A percentile compares a stretch with the other conserved stretches of the same genome.
phyloP scores from a whole-genome alignment of 371 early-diverging fungal genomes.

The Smittium culicis region DNA sequence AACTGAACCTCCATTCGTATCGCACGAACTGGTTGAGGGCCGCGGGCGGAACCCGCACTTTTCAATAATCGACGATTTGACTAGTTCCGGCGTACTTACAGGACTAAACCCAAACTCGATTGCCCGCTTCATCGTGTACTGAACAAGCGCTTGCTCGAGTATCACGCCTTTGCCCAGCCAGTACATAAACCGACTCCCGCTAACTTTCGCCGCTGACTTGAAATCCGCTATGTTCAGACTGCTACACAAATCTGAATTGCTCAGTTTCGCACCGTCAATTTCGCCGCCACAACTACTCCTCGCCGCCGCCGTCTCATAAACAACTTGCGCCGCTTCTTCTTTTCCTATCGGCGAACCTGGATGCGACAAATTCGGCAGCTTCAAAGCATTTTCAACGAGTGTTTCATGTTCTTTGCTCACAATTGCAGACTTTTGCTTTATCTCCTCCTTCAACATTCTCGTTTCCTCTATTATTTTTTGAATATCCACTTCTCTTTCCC shows the following conservation, averaged over 20 bases:
- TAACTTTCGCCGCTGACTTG: conserved; percentile 66
- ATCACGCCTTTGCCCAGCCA: conserved; percentile 67
- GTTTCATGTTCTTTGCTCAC: background rate
- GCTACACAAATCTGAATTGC: conserved; percentile 54
- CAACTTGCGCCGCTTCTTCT: conserved; percentile 16
- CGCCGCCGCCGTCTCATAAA: background rate
- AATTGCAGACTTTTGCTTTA: background rate
- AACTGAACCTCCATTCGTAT: background rate
- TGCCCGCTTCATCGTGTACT: conserved; percentile 73
- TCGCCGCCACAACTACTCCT: too few relatives aligned
- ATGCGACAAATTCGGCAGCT: conserved; percentile 26
- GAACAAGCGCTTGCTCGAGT: conserved; percentile 70
- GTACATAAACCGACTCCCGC: conserved; percentile 78
- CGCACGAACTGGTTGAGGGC: background rate
- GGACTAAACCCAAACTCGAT: conserved; percentile 54
- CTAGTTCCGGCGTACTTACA: conserved; percentile 63
- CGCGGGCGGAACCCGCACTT: conserved; percentile 86
- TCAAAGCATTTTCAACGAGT: conserved; percentile 18
- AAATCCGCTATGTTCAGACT: conserved; percentile 63
- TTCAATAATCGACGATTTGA: conserved; percentile 61
- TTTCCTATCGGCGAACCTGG: conserved; percentile 24
- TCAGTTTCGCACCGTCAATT: conserved; percentile 26
- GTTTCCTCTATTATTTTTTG: background rate
- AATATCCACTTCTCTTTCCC: background rate
- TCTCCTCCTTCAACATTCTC: background rate